Evolutionary conservation across 176 grass and related monocot species (phyloP), one percentile per base, ranked within the genome.

Genomic region (Aegilops tauschii): DNA sequence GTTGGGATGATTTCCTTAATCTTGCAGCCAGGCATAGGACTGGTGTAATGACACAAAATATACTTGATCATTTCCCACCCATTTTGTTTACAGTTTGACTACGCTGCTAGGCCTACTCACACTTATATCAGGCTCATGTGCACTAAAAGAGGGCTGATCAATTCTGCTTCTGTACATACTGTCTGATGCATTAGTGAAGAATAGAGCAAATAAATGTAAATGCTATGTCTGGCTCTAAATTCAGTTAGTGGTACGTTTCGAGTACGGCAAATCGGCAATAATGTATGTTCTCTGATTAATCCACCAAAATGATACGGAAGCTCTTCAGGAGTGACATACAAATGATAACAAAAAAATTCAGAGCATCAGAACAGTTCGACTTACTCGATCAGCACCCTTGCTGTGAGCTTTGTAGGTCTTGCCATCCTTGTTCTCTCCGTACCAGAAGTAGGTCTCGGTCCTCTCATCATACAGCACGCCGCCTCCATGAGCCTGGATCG

Each of bases 371-470:
- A 84, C 28, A 88, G 32, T 50, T 83, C 0, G 68, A 80, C 92
- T 83, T 74, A 99, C 94, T 88, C 97, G 82, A 73, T 93, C 94
- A 84, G 97, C 92, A 30, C 86, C 90, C 77, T 91, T 99, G 47
- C 66, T 89, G 56, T 99, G 87, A 86, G 89, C 85, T 58, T 91
- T 92, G 90, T 99, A 97, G 9, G 94, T 99, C 70, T 92, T 92
- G 30, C 97, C 87, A 86, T 97, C 87, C 86, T 99, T 99, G 80
- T 99, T 99, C 83, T 99, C 97, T 34, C 97, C 97, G 56, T 99
- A 99, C 94, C 94, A 99, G 79, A 93, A 99, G 84, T 93, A 94
- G 28, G 83, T 90, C 50, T 86, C 59, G 2, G 72, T 92, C 34
- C 34, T 91, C 32, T 93, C 79, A 56, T 99, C 94, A 79, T 89